A percentile compares a stretch with the other conserved stretches of the same genome.
Conservation (phyloP, 2,329 filamentous ascomycete species). For the Alternaria longipes region DNA sequence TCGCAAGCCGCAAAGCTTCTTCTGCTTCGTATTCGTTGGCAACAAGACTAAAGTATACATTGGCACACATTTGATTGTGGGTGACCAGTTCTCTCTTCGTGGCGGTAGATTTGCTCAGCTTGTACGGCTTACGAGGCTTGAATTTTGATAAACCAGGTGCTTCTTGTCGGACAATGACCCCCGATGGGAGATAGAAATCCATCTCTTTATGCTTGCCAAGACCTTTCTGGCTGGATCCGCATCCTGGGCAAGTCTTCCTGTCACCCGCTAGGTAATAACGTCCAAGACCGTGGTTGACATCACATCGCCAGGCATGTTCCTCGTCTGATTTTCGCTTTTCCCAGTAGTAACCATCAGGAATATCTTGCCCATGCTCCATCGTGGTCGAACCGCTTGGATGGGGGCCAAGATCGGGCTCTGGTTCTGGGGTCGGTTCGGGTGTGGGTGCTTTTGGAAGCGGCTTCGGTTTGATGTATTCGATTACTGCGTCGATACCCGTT, state of each 20-base stretch:
- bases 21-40: conserved; percentile 17
- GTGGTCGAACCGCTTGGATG: conserved; percentile 37
- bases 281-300: conserved; percentile 39
- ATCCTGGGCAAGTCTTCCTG: conserved; percentile 35
- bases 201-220: conserved; percentile 22
- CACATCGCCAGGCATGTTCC: conserved; percentile 39
- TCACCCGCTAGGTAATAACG: conserved; percentile 43
- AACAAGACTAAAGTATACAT: conserved; percentile 30
- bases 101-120: not conserved
- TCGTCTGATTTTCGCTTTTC: conserved; percentile 18
- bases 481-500: conserved; percentile 24
- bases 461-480: conserved; percentile 23
- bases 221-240: conserved; percentile 26
- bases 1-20: conserved; percentile 26
- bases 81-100: not conserved
- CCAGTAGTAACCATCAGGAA: conserved; percentile 32
- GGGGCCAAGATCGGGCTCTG: conserved; percentile 29
- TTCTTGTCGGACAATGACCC: conserved; percentile 31
- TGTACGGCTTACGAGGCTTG: conserved; percentile 33
- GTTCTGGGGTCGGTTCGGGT: conserved; percentile 23
- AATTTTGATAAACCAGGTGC: conserved; percentile 23
- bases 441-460: conserved; percentile 16
- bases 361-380: conserved; percentile 39
- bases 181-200: conserved; percentile 39
- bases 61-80: conserved; percentile 37